A percentile compares a stretch with the other conserved stretches of the same genome.
Conservation (phyloP, 495 filamentous ascomycete genomes). For the Niebla homalea region DNA sequence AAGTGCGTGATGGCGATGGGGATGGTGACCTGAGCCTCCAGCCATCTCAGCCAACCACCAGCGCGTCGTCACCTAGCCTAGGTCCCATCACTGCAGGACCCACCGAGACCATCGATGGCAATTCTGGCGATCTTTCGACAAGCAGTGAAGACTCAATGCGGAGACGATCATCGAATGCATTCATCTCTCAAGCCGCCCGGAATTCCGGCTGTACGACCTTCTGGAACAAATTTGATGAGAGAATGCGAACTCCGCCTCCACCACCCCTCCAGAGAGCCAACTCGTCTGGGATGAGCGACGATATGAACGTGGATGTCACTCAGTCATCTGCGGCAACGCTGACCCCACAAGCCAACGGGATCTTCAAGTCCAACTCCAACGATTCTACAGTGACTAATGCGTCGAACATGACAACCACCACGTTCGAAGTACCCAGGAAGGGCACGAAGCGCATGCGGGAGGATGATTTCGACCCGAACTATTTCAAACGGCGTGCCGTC, state of each 20-base stretch:
- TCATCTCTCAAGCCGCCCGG: conserved; percentile 56
- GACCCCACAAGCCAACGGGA: conserved; percentile 11
- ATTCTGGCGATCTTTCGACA: conserved; percentile 49
- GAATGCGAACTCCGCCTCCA: conserved; percentile 52
- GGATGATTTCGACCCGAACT: conserved; percentile 79
- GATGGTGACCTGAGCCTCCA: conserved; percentile 28
- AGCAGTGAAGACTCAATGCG: conserved; percentile 31
- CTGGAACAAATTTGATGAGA: conserved; percentile 64
- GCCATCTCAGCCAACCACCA: conserved; percentile 30
- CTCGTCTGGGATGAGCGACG: conserved; percentile 56
- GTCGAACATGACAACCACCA: conserved; percentile 29
- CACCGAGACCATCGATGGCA: conserved; percentile 40
- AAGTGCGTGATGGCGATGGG: conserved; percentile 67
- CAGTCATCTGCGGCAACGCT: conserved; percentile 30
- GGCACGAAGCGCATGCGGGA: conserved; percentile 70
- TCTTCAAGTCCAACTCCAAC: conserved; percentile 23
- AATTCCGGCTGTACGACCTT: conserved; percentile 62
- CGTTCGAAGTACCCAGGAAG: conserved; percentile 52
- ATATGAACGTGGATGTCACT: conserved; percentile 64
- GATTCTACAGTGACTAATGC: conserved; percentile 38
- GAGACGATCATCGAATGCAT: conserved; percentile 45
- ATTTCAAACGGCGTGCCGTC: conserved; percentile 87
- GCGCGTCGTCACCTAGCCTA: conserved; percentile 31
- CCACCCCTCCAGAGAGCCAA: conserved; percentile 41
- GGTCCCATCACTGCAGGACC: conserved; percentile 13